Evolutionary conservation across 148 eudicot species (phyloP).

Genomic region (Linanthus parryae): DNA sequence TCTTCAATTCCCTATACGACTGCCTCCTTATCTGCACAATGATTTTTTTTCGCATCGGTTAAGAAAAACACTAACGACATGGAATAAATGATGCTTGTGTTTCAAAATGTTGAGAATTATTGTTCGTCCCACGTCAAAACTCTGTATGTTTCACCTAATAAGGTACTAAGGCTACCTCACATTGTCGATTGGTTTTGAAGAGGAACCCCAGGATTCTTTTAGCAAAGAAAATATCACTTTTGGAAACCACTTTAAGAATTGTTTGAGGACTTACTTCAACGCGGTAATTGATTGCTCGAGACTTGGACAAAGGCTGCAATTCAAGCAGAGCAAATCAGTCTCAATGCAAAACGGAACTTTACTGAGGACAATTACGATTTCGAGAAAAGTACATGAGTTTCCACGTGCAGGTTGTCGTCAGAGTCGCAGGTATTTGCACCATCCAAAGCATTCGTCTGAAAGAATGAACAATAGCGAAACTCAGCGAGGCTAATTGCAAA

Average conservation of each 20-base stretch:
- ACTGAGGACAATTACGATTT: conserved; percentile 2
- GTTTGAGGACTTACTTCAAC: conserved; percentile 43
- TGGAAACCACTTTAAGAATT: background rate
- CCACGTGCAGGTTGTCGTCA: background rate
- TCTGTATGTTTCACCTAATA: background rate
- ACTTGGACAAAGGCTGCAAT: conserved; percentile 28
- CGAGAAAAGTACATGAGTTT: conserved; percentile 1
- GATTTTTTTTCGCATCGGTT: background rate
- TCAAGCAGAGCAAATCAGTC: conserved; percentile 1
- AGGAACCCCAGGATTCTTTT: background rate
- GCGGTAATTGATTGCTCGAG: conserved; percentile 29
- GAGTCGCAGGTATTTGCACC: conserved; percentile 4
- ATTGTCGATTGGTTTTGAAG: background rate
- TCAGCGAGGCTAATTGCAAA: background rate
- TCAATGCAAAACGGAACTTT: background rate
- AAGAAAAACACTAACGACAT: background rate
- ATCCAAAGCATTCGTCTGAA: conserved; percentile 4
- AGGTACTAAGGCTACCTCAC: background rate
- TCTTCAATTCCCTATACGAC: conserved; percentile 56
- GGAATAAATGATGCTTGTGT: background rate
- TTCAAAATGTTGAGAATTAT: background rate
- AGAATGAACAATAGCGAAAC: background rate
- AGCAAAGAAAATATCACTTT: no score
- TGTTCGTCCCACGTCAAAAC: background rate
- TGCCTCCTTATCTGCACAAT: conserved; percentile 69